Evolutionary conservation across 495 filamentous ascomycete species (phyloP), one percentile per base, ranked within the genome.

Genomic region (Cercophora samala): DNA sequence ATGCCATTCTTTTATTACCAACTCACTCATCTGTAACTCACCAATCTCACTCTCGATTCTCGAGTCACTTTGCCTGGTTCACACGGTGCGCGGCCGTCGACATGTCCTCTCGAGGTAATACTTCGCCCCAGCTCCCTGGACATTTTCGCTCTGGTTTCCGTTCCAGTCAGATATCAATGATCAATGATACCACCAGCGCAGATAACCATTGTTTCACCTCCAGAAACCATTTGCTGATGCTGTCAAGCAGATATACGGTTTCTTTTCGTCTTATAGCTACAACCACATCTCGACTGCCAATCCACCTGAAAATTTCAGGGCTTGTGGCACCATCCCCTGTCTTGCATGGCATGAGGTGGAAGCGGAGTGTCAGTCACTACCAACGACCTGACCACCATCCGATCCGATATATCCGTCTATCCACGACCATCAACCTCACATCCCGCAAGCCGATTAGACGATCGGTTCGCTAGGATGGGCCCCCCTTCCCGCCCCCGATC

Each of bases 351-450:
- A 64, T 60, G 60, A 67, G 62, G 66, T 52, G 66, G 64, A 46
- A 73, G 69, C 69, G 52, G 59, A 62, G 29, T 60, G 51, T 51
- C 67, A 69, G 71, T 71, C 64, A 70, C 22, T 64, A 32, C 62
- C 63, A 62, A 66, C 70, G 66, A 68, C 67, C 62, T 61, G 8
- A 17, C 37, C 13, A 46, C 37, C 37, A 46, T 17, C 37, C 37
- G 37, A 46, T 46, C 2, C 37, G 37, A 46, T 46, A 46, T 46
- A 46, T 46, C 37, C 13, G 15, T 46, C 37, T 46, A 46, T 46
- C 37, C 37, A 46, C 37, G 15, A 46, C 37, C 9, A 46, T 46
- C 37, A 46, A 46, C 37, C 8, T 46, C 37, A 46, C 37, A 46
- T 46, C 37, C 37, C 37, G 37, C 37, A 46, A 17, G 15, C 37